Evolutionary conservation across 495 filamentous ascomycete genomes (phyloP), one percentile per base, ranked within the genome.

Genomic region (Umbilicaria muhlenbergii): DNA sequence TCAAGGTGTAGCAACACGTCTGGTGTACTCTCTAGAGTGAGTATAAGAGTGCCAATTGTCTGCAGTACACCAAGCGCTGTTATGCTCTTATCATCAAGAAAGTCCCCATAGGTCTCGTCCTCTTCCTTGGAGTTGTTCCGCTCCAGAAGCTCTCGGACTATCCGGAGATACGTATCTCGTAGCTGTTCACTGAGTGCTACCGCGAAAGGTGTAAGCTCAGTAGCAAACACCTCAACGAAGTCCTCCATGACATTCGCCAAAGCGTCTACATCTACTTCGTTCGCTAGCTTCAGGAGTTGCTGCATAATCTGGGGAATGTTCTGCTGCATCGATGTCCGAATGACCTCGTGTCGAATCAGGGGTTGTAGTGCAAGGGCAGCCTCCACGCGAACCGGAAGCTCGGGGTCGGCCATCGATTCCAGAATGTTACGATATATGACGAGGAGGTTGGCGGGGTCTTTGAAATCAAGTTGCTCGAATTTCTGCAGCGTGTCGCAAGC

Each of bases 231-330:
- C 60, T 98, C 91, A 40, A 98, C 91, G 58, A 96, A 96, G 53
- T 98, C 92, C 58, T 98, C 91, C 91, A 94, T 94, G n/a, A 94
- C 87, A 51, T 94, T 94, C n/a, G 87, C 86, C 15, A 94, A 62
- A 14, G 87, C 85, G 60, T 94, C 87, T 40, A 94, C 88, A 51
- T 94, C 87, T 36, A 86, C 86, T 62, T 94, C 87, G 56, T 94
- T 94, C 19, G 91, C 89, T 46, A 98, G 65, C 64, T 96, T 96
- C 28, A 98, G 72, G 13, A 98, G 68, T 61, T 96, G 87, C 62
- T 98, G 91, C 91, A 98, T 98, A 58, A 98, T 95, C 55, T 93
- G 88, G n/a, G 92, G 87, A 43, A 98, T 98, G 60, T 86, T 94
- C 54, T 89, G 77, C 63, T 94, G 86, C 92, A 98, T 96, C 49